Base-by-base conservation (phyloP, 495 filamentous ascomycete species). In the Podospora didyma region DNA sequence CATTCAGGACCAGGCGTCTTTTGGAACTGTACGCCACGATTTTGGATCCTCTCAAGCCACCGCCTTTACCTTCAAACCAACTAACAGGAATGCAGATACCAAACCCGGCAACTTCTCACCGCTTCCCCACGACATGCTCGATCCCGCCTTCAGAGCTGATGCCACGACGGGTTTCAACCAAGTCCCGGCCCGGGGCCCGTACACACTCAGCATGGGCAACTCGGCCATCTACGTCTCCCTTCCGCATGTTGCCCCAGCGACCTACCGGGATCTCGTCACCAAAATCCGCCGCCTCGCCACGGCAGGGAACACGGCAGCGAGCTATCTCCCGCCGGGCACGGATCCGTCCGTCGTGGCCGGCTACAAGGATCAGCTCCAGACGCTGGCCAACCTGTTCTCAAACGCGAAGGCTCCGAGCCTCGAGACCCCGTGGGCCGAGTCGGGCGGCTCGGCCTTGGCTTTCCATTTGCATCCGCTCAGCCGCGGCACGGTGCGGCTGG, bases 391-490 rank as follows among this genome's bases (percentile, higher is more conserved):
- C 14, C 47, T 60, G 1, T 42, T 57, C 24, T 37, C 26, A 16
- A 57, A 66, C 48, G 58, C 63, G 6, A 10, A 58, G n/a, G 46
- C 59, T 0, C 61, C 66, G 7, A 60, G 44, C 46, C 35, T 64
- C 45, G 66, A 69, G 46, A 56, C 65, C 26, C 65, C 74, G 9
- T 68, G 70, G 22, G 54, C 57, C 2, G 49, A n/a, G n/a, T n/a
- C 54, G 2, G 63, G 60, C 1, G 16, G 51, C 10, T 49, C 62
- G 7, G 49, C 61, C 7, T 48, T 21, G 22, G 57, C 61, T 2
- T 53, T 68, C 26, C 59, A 67, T 0, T 58, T 68, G 26, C 70
- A 73, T 46, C 70, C 71, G 10, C 59, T 68, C 12, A 70, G 70
- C 58, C 54, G 66, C 17, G 62, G 62, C 35, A 61, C 63, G 35